Conservation (phyloP, 352 stramenopile genomes). For the Globisporangium radiosum region DNA sequence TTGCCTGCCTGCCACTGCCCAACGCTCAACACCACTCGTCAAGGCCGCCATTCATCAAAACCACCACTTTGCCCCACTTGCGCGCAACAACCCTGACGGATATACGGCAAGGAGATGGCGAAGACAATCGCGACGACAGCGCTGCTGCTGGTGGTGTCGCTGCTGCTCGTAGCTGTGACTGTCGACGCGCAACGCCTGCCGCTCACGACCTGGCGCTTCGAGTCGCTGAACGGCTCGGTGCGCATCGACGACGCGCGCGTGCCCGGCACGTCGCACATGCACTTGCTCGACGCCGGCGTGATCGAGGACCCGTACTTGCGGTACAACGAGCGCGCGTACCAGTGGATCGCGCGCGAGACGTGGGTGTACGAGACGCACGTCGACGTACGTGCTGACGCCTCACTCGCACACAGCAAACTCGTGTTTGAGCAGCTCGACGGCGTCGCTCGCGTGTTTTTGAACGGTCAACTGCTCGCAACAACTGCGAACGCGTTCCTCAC, state of each 20-base stretch:
- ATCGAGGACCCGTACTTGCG: conserved; percentile 61
- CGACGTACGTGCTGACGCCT: conserved; percentile 13
- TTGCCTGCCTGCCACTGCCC: too few relatives aligned
- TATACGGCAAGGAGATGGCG: too few relatives aligned
- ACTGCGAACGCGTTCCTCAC: conserved; percentile 65
- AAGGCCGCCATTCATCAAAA: too few relatives aligned
- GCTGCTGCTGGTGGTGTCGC: too few relatives aligned
- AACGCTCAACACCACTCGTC: too few relatives aligned
- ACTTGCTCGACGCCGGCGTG: conserved; percentile 53
- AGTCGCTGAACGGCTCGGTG: conserved; percentile 53
- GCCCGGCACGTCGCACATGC: conserved; percentile 66
- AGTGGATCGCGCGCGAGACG: conserved; percentile 60
- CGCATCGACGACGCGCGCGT: conserved; percentile 36
- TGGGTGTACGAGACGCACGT: conserved; percentile 70
- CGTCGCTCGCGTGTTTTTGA: conserved; percentile 57
- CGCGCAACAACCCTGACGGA: too few relatives aligned
- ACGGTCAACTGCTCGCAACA: conserved; percentile 37
- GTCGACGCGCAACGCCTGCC: conserved; percentile 15
- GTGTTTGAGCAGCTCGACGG: conserved; percentile 71
- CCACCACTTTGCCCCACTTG: too few relatives aligned
- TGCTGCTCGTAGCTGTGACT: not conserved
- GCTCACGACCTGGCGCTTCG: conserved; percentile 46
- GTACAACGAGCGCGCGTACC: conserved; percentile 63
- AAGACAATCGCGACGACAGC: too few relatives aligned
- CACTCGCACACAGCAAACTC: conserved; percentile 15